These are phyloP conservation scores for Debaryomyces prosopidis DNA, from an alignment of 805 yeast genomes.

Conservation along the genomic window DNA sequence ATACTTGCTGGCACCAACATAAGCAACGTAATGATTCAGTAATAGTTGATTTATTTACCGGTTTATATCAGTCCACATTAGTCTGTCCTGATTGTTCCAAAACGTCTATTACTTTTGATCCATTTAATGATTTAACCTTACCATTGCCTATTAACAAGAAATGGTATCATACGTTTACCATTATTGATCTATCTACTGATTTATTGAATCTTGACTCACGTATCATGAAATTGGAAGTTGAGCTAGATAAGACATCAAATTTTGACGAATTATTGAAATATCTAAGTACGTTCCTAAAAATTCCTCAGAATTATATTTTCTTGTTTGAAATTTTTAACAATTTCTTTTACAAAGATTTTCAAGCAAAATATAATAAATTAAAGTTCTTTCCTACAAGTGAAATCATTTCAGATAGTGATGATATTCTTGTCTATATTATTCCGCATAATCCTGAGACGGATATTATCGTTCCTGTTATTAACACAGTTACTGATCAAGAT, in stretches of 20 bases:
- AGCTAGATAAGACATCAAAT: slow-evolving; percentile 63
- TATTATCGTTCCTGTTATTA: slow-evolving; percentile 60
- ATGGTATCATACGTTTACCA: slow-evolving; percentile 67
- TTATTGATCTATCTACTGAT: slow-evolving; percentile 51
- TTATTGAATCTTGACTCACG: slow-evolving; percentile 6
- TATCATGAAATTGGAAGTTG: slow-evolving; percentile 60
- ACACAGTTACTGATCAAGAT: slow-evolving; percentile 38
- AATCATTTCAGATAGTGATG: slow-evolving; percentile 61
- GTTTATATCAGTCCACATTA: slow-evolving; percentile 85
- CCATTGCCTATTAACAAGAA: slow-evolving; percentile 78
- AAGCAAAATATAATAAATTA: slow-evolving; percentile 52
- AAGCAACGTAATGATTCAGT: slow-evolving; percentile 80
- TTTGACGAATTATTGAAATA: slow-evolving; percentile 63
- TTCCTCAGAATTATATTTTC: slow-evolving; percentile 25
- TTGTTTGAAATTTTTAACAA: slow-evolving; percentile 54
- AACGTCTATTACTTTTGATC: slow-evolving; percentile 88
- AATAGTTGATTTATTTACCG: slow-evolving; percentile 83
- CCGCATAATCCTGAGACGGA: slow-evolving; percentile 46
- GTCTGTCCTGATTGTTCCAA: slow-evolving; percentile 83
- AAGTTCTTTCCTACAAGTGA: slow-evolving; percentile 66
- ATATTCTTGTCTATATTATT: slow-evolving; percentile 59
- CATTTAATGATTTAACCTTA: slow-evolving; percentile 84
- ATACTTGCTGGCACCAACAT: slow-evolving; percentile 78
- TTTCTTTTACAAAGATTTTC: slow-evolving; percentile 70
- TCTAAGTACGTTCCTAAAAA: slow-evolving; percentile 49